These are phyloP conservation scores for Neopestalotiopsis sp. DNA, from an alignment of 2,329 filamentous ascomycete genomes.

Conservation along the genomic window DNA sequence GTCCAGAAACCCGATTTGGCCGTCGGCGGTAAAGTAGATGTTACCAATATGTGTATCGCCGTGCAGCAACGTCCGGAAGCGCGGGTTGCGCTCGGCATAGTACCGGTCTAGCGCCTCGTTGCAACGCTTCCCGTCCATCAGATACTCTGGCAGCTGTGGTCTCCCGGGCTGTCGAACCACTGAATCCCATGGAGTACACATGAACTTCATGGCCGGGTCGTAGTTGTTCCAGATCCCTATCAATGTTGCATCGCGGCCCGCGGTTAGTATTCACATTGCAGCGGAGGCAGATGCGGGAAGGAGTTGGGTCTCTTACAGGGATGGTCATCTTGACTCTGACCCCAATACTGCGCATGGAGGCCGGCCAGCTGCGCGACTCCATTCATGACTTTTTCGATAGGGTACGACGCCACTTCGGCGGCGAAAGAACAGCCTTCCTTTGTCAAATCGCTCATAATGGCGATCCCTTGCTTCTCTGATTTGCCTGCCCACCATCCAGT, in stretches of 20 bases:
- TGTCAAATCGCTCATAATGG: slow-evolving; percentile 42
- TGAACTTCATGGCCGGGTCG: slow-evolving; percentile 41
- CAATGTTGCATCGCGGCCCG: no score
- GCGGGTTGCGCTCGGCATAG: slow-evolving; percentile 40
- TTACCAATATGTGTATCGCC: slow-evolving; percentile 50
- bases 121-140: slow-evolving; percentile 40
- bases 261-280: no score
- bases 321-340: slow-evolving; percentile 33
- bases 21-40: slow-evolving; percentile 43
- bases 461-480: slow-evolving; percentile 41
- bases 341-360: slow-evolving; percentile 46
- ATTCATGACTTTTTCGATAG: slow-evolving; percentile 37
- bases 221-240: slow-evolving; percentile 42
- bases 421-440: slow-evolving; percentile 40
- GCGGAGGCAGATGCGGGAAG: no score
- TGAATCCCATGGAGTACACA: slow-evolving; percentile 34
- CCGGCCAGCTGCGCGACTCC: slow-evolving; percentile 45
- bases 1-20: slow-evolving; percentile 44
- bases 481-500: slow-evolving; percentile 43
- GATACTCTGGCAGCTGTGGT: slow-evolving; percentile 40
- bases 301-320: slow-evolving; percentile 17
- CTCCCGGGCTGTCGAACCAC: slow-evolving; percentile 35
- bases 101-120: slow-evolving; percentile 42
- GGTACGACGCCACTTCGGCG: slow-evolving; percentile 35
- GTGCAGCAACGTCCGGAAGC: slow-evolving; percentile 46